These are phyloP conservation scores for Globisporangium sylvaticum DNA, from an alignment of 352 stramenopile genomes.

Conservation along the genomic window DNA sequence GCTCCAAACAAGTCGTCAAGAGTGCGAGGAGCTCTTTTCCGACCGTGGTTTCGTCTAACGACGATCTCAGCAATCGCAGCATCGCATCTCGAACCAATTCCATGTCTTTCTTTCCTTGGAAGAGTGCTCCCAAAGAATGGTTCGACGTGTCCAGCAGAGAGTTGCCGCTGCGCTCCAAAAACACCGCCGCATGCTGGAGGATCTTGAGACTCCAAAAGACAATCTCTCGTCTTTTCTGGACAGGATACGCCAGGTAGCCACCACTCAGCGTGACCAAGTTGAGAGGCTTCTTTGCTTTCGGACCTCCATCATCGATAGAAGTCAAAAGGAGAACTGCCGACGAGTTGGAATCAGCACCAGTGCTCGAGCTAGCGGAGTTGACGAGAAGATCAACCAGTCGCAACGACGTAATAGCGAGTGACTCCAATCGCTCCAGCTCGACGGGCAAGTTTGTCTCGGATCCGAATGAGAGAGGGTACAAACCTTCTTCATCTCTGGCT, in stretches of 20 bases:
- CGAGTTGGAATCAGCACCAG: neutral
- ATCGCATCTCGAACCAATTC: constrained; percentile 35
- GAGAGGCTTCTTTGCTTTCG: constrained; percentile 30
- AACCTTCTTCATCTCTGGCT: constrained; percentile 3
- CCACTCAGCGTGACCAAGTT: constrained; percentile 54
- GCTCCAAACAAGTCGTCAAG: constrained; percentile 46
- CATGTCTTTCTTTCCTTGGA: constrained; percentile 41
- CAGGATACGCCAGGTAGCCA: constrained; percentile 46
- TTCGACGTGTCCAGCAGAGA: constrained; percentile 17
- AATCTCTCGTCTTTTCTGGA: constrained; percentile 33
- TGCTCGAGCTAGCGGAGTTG: constrained; percentile 3
- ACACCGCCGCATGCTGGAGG: constrained; percentile 38
- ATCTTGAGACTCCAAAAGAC: constrained; percentile 47
- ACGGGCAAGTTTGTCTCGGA: constrained; percentile 18
- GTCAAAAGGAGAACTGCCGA: constrained; percentile 31
- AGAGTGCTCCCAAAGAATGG: constrained; percentile 51
- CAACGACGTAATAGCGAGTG: constrained; percentile 42
- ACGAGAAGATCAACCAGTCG: constrained; percentile 43
- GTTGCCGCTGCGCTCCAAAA: constrained; percentile 8
- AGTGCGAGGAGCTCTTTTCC: constrained; percentile 48
- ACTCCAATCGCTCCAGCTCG: constrained; percentile 29
- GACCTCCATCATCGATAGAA: constrained; percentile 39
- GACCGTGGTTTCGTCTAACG: constrained; percentile 18
- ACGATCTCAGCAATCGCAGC: constrained; percentile 31
- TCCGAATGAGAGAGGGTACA: constrained; percentile 37